Base-by-base conservation (phyloP, 805 yeast species). In the Zygotorulaspora sp. region DNA sequence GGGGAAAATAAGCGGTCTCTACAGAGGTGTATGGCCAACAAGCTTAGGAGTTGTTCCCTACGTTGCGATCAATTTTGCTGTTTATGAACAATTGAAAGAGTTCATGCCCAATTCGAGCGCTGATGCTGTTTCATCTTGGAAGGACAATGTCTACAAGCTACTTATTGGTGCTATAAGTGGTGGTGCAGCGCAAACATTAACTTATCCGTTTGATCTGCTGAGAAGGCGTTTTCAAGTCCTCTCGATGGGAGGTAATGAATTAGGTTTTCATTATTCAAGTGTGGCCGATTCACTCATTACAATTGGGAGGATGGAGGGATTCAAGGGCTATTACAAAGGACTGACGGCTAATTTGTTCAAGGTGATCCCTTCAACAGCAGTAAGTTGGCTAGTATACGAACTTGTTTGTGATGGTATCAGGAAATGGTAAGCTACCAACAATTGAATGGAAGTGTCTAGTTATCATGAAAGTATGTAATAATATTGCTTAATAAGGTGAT, bases 331-430 rank as follows among this genome's bases (percentile, higher is more conserved):
- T 25, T 83, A 80, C 64, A 80, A 76, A 52, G 90, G 90, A 0
- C 67, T 82, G 58, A 71, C 78, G 2, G 92, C 95, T 1, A 87
- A 87, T 55, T 68, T 86, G 58, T 80, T 84, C 69, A 90, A 89
- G 58, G 92, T 90, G 3, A 83, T 87, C 32, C 97, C 97, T 0
- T 80, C 92, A 10, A 90, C 92, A 89, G 97, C 97, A 3, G 87
- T 89, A 12, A 86, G 90, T 43, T 90, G 97, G 96, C 68, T 88
- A 50, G 78, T 84, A 44, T 81, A 78, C 59, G 97, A 94, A 48
- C 63, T 80, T 21, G 68, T 85, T 35, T 77, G 79, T 50, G 83
- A 76, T 14, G 37, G 45, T 15, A 32, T 64, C 40, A 41, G 41
- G 33, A 10, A 21, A 8, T 37, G 36, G 35, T 36, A 12, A 18